These are phyloP conservation scores for Ogataea nitratoaversa DNA, from an alignment of 805 yeast species.

Conservation along the genomic window DNA sequence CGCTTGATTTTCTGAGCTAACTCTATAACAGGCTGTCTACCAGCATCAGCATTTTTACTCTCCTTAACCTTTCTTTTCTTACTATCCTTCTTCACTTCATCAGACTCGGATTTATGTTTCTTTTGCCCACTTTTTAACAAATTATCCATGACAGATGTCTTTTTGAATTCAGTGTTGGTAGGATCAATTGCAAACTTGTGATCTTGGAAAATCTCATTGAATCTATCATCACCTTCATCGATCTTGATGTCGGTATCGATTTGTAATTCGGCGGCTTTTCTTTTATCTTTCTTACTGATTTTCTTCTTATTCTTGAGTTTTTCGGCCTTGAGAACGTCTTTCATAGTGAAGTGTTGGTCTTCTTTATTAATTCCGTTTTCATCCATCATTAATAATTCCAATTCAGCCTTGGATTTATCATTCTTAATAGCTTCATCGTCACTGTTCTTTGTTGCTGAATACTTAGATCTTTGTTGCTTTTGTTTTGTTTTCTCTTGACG, in stretches of 20 bases:
- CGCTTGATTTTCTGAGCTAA: slow-evolving; percentile 51
- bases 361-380: slow-evolving; percentile 46
- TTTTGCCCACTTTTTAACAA: slow-evolving; percentile 72
- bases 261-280: slow-evolving; percentile 44
- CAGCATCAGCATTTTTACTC: slow-evolving; percentile 1
- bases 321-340: slow-evolving; percentile 71
- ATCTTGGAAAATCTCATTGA: slow-evolving; percentile 74
- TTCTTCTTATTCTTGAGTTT: slow-evolving; percentile 52
- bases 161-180: slow-evolving; percentile 82
- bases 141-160: slow-evolving; percentile 81
- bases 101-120: slow-evolving; percentile 32
- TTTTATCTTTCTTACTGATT: slow-evolving; percentile 44
- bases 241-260: slow-evolving; percentile 45
- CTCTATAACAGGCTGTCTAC: slow-evolving; percentile 10
- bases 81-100: slow-evolving; percentile 10
- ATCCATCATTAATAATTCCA: slow-evolving; percentile 70
- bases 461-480: slow-evolving; percentile 22
- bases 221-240: slow-evolving; percentile 80
- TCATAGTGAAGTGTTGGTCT: slow-evolving; percentile 68
- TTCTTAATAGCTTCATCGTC: slow-evolving; percentile 31
- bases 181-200: slow-evolving; percentile 96
- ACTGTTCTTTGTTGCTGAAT: slow-evolving; percentile 23
- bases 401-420: slow-evolving; percentile 55
- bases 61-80: slow-evolving; percentile 9
- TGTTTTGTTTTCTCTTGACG: slow-evolving; percentile 34